Evolutionary conservation across 1,284 basidiomycete genomes (phyloP), one percentile per base, ranked within the genome.

Genomic region (Puccinia coronata): DNA sequence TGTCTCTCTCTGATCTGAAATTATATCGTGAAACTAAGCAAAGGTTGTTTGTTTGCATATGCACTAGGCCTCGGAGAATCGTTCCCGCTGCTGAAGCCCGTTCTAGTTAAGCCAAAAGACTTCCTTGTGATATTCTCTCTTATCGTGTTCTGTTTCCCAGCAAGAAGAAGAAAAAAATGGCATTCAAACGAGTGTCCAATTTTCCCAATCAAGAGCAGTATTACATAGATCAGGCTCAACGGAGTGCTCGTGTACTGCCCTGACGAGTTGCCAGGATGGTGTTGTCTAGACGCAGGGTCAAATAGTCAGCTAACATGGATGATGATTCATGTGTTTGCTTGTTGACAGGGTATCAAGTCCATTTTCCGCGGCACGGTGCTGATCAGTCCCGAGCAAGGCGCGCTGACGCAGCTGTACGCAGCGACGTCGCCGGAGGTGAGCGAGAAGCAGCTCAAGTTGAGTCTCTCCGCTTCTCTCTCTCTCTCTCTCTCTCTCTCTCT

Each of bases 371-470:
- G 73, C 2, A 75, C 39, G 14, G n/a, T 75, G 12, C 31, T 75
- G 31, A 43, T 57, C n/a, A 71, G 53, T 71, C 65, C 65, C 0
- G n/a, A 80, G 20, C 49, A 80, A 71, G 77, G 77, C 16, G 67
- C 77, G 9, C 5, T 80, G 14, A 80, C 65, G 16, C 67, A 70
- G 47, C 43, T 80, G 14, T 80, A 80, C 23, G 77, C 77, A 28
- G 77, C 77, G 1, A 80, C 77, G 1, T 70, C 77, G 12, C 53
- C 77, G 0, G 77, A 80, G 49, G 63, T 80, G 14, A 41, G 5
- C n/a, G 39, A 39, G 36, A 71, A 61, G 16, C 43, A 69, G 9
- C 23, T 78, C 20, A 78, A 78, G 75, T 78, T 78, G 51, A 67
- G 61, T 39, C 1, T 23, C 5, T 47, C 1, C 51, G 3, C 16